phyloP scores from a whole-genome alignment of 768 basidiomycete species.

The Tricholomella constricta region DNA sequence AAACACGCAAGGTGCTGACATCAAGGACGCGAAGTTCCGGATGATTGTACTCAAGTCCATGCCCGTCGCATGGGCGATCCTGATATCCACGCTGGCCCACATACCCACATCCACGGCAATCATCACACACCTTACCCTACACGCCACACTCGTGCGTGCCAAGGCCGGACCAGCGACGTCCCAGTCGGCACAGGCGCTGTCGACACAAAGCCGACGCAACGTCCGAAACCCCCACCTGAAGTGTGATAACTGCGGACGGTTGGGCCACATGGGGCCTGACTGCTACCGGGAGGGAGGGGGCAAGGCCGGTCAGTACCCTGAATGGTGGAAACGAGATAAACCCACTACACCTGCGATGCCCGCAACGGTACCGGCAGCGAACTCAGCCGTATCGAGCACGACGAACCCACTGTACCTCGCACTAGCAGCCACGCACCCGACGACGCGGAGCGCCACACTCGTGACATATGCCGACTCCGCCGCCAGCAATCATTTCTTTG shows the following conservation, averaged over 20 bases:
- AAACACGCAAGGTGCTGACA: background rate
- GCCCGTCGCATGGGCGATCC: background rate
- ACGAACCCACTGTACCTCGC: background rate
- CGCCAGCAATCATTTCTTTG: conserved; percentile 1
- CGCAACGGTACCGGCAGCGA: background rate
- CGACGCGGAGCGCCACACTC: background rate
- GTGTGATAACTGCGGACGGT: background rate
- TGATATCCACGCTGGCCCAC: background rate
- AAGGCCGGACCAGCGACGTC: background rate
- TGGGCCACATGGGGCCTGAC: background rate
- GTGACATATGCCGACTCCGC: background rate
- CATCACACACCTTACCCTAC: background rate
- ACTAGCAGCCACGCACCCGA: too few relatives aligned
- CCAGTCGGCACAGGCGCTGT: background rate
- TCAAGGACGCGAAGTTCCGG: background rate
- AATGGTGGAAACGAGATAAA: background rate
- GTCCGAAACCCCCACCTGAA: background rate
- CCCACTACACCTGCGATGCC: background rate
- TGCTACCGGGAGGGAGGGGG: background rate
- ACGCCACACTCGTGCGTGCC: too few relatives aligned
- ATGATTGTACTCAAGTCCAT: background rate
- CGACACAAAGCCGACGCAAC: background rate
- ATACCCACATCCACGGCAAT: background rate
- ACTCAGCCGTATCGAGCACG: background rate
- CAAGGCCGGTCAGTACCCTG: too few relatives aligned